A percentile compares a stretch with the other conserved stretches of the same genome.
Evolutionary conservation across 2,329 filamentous ascomycete genomes (phyloP).

Genomic region (Diaporthe helianthi): DNA sequence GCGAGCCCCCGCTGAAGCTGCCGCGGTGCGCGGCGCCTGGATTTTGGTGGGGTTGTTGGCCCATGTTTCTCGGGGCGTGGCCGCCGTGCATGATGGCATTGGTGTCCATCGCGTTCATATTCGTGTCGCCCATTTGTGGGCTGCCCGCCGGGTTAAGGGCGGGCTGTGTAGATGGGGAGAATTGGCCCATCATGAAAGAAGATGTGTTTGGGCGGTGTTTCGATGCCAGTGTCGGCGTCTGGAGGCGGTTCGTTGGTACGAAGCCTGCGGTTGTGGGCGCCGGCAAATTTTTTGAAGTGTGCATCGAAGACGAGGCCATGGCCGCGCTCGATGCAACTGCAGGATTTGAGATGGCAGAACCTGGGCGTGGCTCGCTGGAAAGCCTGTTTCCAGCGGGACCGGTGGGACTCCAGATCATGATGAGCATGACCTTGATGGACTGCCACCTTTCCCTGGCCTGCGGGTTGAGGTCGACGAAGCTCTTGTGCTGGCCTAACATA

Average conservation of each 20-base stretch:
- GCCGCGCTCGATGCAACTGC: constrained; percentile 6
- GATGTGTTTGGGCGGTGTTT: constrained; percentile 22
- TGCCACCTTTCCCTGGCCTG: constrained; percentile 32
- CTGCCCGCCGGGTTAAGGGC: neutral
- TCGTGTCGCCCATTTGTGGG: neutral
- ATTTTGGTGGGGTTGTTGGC: constrained; percentile 16
- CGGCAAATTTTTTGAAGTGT: constrained; percentile 16
- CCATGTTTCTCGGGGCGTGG: constrained; percentile 6
- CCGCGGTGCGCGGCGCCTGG: constrained; percentile 32
- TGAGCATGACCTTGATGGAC: constrained; percentile 27
- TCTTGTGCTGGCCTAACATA: constrained; percentile 36
- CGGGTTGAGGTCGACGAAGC: constrained; percentile 32
- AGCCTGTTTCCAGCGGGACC: constrained; percentile 12
- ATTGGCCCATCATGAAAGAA: constrained; percentile 26
- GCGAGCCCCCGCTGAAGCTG: constrained; percentile 39
- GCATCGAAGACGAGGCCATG: constrained; percentile 2
- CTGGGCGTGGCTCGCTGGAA: neutral
- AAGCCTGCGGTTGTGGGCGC: constrained; percentile 22
- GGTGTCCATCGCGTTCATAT: constrained; percentile 21
- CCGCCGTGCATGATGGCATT: constrained; percentile 27
- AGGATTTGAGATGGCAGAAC: constrained; percentile 11
- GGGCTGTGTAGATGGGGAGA: constrained; percentile 25
- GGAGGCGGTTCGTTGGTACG: constrained; percentile 18
- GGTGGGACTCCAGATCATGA: constrained; percentile 24
- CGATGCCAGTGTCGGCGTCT: constrained; percentile 21